phyloP scores from a whole-genome alignment of 164 flowering plant species.

The Vitis riparia region DNA sequence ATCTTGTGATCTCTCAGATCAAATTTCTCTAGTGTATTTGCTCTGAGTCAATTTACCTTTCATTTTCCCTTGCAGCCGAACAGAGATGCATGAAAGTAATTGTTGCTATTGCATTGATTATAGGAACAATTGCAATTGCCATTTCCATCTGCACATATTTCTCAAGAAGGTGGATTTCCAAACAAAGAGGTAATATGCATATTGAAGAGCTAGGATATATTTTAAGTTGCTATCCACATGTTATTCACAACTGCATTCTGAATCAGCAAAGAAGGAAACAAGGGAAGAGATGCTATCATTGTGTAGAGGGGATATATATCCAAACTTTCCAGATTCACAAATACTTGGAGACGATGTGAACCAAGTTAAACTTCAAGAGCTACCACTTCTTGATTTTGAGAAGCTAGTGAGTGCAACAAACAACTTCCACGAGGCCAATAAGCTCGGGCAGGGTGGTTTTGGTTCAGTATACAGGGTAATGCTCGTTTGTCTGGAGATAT shows the following conservation, averaged over 20 bases:
- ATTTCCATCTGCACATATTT: conserved; percentile 8
- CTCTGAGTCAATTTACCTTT: background rate
- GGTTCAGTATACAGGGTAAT: conserved; percentile 34
- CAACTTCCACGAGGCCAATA: conserved; percentile 17
- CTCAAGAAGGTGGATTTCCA: conserved; percentile 6
- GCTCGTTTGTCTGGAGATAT: too few species aligned
- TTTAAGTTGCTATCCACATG: background rate
- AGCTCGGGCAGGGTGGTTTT: conserved; percentile 40
- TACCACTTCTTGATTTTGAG: conserved; percentile 22
- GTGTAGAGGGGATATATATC: background rate
- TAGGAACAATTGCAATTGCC: background rate
- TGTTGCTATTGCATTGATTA: background rate
- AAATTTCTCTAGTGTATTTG: too few species aligned
- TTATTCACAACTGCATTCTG: background rate
- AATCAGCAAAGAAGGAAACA: conserved; percentile 4
- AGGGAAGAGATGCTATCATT: background rate
- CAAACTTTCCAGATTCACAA: background rate
- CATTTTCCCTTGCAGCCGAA: conserved; percentile 6
- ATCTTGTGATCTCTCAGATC: too few species aligned
- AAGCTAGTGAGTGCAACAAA: conserved; percentile 27
- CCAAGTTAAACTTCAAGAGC: conserved; percentile 22
- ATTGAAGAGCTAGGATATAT: background rate
- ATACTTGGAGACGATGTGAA: background rate
- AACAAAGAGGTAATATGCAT: conserved; percentile 13
- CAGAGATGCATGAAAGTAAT: background rate